Evolutionary conservation across 129 eudicot genomes (phyloP), one percentile per base, ranked within the genome.

Genomic region (Flaveria ramosissima): DNA sequence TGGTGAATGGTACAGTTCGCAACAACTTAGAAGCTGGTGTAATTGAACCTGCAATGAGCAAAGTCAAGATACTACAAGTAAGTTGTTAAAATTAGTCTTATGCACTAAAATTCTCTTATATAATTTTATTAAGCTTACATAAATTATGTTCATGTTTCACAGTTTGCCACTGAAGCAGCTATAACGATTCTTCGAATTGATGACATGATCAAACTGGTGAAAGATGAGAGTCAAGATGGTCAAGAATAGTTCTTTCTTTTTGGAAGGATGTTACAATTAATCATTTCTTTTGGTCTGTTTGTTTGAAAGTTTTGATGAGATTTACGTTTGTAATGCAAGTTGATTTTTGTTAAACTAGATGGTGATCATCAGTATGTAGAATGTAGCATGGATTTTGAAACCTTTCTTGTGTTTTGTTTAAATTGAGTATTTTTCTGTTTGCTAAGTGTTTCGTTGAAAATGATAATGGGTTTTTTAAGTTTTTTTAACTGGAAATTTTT

Each of bases 101-200:
- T 23, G 7, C 59, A 20, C 23, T 26, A n/a, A 52, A 27, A 17
- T 48, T 27, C 27, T 20, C 19, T 2, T 2, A 16, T 1, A 16
- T n/a, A 26, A 12, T 7, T 42, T n/a, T 2, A 39, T 13, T 5
- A 12, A 15, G 19, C 12, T 5, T 14, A 11, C 63, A 17, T 47
- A 46, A 43, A 71, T 17, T 60, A 7, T 15, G 47, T 56, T 19
- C 26, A 2, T 60, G 23, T 64, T 70, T 74, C 16, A 14, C 94
- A 91, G 97, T 94, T 94, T 83, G 99, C 97, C 65, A 94, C 99
- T 12, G 99, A 91, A 83, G 97, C 99, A 10, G 97, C 99, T 70
- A 94, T 94, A 26, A 94, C 97, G 0, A 91, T 94, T 46, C 97
- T 94, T 52, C 89, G 99, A 67, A 94, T 94, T 27, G 97, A 91